These are phyloP conservation scores for Candolleomyces eurysporus DNA, from an alignment of 768 basidiomycete species.

Conservation along the genomic window DNA sequence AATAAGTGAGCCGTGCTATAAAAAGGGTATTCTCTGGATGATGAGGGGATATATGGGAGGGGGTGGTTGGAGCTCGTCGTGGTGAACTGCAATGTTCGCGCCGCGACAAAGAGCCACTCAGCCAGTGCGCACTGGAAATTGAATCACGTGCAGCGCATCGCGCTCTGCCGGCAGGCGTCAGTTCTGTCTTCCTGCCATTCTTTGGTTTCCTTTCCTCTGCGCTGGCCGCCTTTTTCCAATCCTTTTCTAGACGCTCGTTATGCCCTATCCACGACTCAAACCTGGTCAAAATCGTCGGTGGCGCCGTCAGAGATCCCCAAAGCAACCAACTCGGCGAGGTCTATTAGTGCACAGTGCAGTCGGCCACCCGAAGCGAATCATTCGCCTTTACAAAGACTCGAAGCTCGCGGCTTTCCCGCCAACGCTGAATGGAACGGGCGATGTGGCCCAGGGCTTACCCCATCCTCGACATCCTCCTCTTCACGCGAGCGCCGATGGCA, in stretches of 20 bases:
- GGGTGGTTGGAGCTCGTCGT: too few relatives aligned
- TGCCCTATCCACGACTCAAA: neutral
- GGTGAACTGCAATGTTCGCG: too few relatives aligned
- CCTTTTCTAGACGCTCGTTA: neutral
- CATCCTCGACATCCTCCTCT: neutral
- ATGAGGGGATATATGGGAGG: too few relatives aligned
- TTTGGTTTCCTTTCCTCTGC: neutral
- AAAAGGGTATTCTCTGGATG: neutral
- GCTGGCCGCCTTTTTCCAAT: neutral
- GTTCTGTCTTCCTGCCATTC: neutral
- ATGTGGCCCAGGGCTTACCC: neutral
- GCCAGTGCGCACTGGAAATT: too few relatives aligned
- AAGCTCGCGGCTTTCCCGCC: neutral
- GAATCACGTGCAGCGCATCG: too few relatives aligned
- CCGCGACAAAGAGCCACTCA: too few relatives aligned
- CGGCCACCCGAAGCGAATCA: neutral
- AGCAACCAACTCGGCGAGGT: neutral
- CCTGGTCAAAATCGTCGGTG: neutral
- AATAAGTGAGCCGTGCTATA: neutral
- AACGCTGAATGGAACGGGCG: neutral
- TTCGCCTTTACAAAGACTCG: constrained; percentile 4
- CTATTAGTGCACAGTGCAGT: neutral
- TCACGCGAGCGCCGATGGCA: neutral
- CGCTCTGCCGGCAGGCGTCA: too few relatives aligned
- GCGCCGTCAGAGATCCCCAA: neutral